Conservation (phyloP, 2,329 filamentous ascomycete species). For the Pyrenophora graminea region DNA sequence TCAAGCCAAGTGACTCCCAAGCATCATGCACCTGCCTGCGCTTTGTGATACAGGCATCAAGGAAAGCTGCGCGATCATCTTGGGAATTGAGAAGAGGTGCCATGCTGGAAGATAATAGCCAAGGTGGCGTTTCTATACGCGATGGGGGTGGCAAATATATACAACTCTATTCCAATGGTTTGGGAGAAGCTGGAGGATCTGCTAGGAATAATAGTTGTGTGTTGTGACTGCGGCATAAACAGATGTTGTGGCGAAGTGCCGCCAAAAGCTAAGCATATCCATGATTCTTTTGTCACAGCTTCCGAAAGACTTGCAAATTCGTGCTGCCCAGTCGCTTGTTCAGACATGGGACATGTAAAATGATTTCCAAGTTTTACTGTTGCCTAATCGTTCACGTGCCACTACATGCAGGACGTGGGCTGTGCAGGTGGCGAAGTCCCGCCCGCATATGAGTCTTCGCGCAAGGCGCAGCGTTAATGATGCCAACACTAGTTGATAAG, state of each 20-base stretch:
- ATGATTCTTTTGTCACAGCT: background rate
- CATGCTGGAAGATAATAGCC: background rate
- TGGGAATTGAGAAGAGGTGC: slow-evolving; percentile 4
- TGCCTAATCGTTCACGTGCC: slow-evolving; percentile 2
- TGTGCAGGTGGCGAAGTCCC: slow-evolving; percentile 5
- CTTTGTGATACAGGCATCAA: slow-evolving; percentile 13
- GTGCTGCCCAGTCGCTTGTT: slow-evolving; percentile 8
- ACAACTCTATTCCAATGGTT: background rate
- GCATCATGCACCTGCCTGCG: slow-evolving; percentile 3
- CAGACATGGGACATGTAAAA: background rate
- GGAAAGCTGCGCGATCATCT: slow-evolving; percentile 11
- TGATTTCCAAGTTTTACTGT: background rate
- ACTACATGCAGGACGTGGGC: background rate
- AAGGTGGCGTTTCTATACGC: background rate
- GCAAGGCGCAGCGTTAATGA: background rate
- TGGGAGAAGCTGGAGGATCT: too few relatives aligned
- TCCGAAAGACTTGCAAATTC: background rate
- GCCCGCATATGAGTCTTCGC: background rate
- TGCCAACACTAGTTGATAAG: too few relatives aligned
- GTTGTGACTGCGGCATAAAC: background rate
- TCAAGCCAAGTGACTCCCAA: slow-evolving; percentile 14
- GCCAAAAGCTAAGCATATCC: slow-evolving; percentile 2
- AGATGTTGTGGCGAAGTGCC: background rate
- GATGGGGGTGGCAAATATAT: background rate
- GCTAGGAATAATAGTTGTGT: slow-evolving; percentile 3